Percentiles rank a stretch among this genome's conserved stretches.
Conservation (phyloP, 495 filamentous ascomycete genomes). For the Hyaloscypha variabilis region DNA sequence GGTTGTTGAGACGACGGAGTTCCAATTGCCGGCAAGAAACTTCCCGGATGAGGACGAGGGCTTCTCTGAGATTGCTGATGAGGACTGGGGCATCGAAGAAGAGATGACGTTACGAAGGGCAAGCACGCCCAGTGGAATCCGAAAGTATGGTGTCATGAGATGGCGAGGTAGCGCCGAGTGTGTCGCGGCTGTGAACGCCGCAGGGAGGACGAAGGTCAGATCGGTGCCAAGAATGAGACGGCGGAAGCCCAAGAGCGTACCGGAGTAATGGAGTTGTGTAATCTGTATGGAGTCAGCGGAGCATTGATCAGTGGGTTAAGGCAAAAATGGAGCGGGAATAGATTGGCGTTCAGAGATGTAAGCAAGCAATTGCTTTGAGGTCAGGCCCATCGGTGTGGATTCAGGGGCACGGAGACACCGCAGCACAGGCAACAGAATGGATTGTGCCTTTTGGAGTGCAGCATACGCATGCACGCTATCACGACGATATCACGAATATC, state of each 20-base stretch:
- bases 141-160: slow-evolving; percentile 21
- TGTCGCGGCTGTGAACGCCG: not conserved
- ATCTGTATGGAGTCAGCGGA: not conserved
- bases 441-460: not conserved
- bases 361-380: not conserved
- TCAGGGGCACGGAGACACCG: not conserved
- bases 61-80: slow-evolving; percentile 24
- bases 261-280: slow-evolving; percentile 2
- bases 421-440: not conserved
- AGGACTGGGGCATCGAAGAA: slow-evolving; percentile 10
- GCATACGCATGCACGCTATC: not conserved
- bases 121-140: slow-evolving; percentile 27
- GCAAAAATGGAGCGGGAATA: not conserved
- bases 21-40: not conserved
- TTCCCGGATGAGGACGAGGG: slow-evolving; percentile 26
- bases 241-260: slow-evolving; percentile 6
- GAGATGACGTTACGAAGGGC: slow-evolving; percentile 25
- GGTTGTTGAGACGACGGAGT: slow-evolving; percentile 1
- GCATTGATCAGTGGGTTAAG: not conserved
- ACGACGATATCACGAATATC: not conserved
- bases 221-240: slow-evolving; percentile 29
- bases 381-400: slow-evolving; percentile 1
- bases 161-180: slow-evolving; percentile 16
- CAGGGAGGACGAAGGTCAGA: slow-evolving; percentile 21
- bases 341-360: not conserved